Base-by-base conservation (phyloP, 2,329 filamentous ascomycete genomes). In the Colletotrichum cuscutae region DNA sequence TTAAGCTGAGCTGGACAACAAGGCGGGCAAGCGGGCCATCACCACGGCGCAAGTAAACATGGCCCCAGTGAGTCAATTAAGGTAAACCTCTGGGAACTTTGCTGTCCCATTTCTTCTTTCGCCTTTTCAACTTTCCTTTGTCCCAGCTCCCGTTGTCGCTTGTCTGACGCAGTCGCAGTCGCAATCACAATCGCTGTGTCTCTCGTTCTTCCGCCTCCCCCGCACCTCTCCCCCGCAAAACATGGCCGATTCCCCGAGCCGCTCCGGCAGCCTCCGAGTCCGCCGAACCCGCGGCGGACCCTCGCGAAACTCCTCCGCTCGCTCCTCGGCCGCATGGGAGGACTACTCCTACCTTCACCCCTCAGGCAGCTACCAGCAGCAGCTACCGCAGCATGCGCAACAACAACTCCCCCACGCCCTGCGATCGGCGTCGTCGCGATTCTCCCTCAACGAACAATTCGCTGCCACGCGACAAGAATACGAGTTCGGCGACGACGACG, bases 401-500 rank as follows among this genome's bases (percentile, higher is more conserved):
- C 59, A 63, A 63, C 49, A 30, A 26, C 61, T 5, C 24, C 60
- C 30, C 13, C 79, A 78, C 42, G 73, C 74, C 22, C 76, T 83
- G 56, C 80, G 82, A 32, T 80, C 82, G 35, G 79, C 79, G n/a
- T 80, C 80, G 13, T 87, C 85, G 30, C 83, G 85, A 58, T 85
- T 83, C 78, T 87, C 86, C 3, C 79, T 87, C 59, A 83, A 82
- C 58, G 84, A 87, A 57, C 85, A 87, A 68, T 88, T 87, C 70
- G 85, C 86, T 24, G 79, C 84, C 46, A 87, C 86, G 6, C 79
- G 84, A 37, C 81, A 80, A 60, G 85, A 87, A 71, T 84, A 83
- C 62, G 85, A 86, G 60, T 85, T 87, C 64, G 86, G 81, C 75
- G 85, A 85, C 68, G 86, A 87, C 75, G 86, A 87, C 73, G 82